A percentile compares a stretch with the other conserved stretches of the same genome.
Evolutionary conservation across 108 stramenopile species (phyloP).

Genomic region (Thalassiosira profunda): DNA sequence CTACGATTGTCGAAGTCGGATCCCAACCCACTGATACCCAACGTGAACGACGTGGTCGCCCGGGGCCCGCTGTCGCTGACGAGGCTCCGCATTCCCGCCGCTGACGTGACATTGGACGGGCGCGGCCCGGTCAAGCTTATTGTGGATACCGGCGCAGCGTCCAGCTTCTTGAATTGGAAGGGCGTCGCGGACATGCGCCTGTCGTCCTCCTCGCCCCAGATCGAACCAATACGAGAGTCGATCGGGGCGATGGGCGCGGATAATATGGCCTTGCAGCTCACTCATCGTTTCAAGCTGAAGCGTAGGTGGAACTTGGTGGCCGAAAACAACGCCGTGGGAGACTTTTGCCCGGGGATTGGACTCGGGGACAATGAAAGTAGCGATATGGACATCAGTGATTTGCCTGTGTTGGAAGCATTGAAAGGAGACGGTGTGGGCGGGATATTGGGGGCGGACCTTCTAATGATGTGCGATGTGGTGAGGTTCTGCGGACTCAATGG

Average conservation of each 20-base stretch:
- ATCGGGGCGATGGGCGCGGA: slow-evolving; percentile 83
- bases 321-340: slow-evolving; percentile 5
- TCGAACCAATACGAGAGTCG: slow-evolving; percentile 34
- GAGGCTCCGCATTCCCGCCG: slow-evolving; percentile 63
- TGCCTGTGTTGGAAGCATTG: slow-evolving; percentile 67
- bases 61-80: slow-evolving; percentile 40
- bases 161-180: slow-evolving; percentile 68
- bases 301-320: slow-evolving; percentile 54
- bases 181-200: slow-evolving; percentile 64
- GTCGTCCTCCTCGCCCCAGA: slow-evolving; percentile 18
- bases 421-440: slow-evolving; percentile 63
- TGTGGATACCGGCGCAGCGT: slow-evolving; percentile 77
- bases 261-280: slow-evolving; percentile 63
- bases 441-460: slow-evolving; percentile 74
- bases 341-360: too few relatives aligned
- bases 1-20: slow-evolving; percentile 42
- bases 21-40: slow-evolving; percentile 3
- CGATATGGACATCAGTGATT: slow-evolving; percentile 75
- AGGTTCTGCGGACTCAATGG: slow-evolving; percentile 39
- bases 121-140: slow-evolving; percentile 79
- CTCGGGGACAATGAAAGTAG: too few relatives aligned
- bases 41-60: slow-evolving; percentile 32
- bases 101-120: slow-evolving; percentile 57
- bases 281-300: slow-evolving; percentile 63
- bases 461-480: slow-evolving; percentile 59